These are phyloP conservation scores for Cyamopsis tetragonoloba DNA, from an alignment of 306 rosid species.

Conservation along the genomic window DNA sequence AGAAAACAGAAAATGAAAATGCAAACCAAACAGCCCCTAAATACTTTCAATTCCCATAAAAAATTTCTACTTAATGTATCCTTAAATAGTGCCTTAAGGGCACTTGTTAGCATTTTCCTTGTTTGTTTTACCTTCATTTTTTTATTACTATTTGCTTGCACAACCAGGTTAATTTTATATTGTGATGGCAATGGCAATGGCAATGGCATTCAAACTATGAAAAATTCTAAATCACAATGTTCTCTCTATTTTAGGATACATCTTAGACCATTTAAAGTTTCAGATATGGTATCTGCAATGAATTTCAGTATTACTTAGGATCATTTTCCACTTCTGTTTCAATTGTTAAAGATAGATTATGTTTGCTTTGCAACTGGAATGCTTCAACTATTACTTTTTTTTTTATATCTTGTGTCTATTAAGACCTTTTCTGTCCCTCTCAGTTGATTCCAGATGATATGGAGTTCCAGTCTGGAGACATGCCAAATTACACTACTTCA, in stretches of 20 bases:
- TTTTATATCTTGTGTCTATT: not conserved
- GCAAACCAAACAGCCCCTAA: too few species aligned
- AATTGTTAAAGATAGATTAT: not conserved
- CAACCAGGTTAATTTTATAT: not conserved
- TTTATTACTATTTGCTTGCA: not conserved
- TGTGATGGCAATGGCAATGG: too few species aligned
- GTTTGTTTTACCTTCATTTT: too few species aligned
- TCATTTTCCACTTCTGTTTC: not conserved
- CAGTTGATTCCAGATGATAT: constrained; percentile 98
- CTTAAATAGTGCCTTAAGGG: too few species aligned
- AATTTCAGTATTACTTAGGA: not conserved
- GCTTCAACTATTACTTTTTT: not conserved
- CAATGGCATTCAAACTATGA: not conserved
- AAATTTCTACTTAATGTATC: too few species aligned
- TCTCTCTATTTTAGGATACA: not conserved
- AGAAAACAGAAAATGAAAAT: too few species aligned
- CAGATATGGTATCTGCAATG: not conserved
- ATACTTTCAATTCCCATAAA: too few species aligned
- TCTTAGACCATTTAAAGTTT: not conserved
- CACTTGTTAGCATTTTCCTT: too few species aligned
- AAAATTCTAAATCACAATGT: not conserved
- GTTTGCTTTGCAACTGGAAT: constrained; percentile 5
- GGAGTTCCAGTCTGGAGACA: constrained; percentile 95
- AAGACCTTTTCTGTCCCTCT: not conserved
- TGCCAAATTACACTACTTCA: constrained; percentile 94